Evolutionary conservation across 306 rosid species (phyloP).

Genomic region (Acacia melanoxylon): DNA sequence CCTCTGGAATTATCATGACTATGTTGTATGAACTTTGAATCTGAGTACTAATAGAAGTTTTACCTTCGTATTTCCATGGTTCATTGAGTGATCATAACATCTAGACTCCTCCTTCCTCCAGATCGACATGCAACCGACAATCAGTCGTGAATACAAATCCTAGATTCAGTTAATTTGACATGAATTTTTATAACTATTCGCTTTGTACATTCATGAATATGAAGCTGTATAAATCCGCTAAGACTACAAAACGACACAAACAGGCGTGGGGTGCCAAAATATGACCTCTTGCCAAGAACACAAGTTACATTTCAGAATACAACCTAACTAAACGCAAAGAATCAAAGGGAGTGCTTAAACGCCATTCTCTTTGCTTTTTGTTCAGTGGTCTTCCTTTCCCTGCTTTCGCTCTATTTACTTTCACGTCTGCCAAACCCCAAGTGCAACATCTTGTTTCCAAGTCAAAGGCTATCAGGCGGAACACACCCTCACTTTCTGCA

Average conservation of each 20-base stretch:
- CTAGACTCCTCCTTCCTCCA: background rate
- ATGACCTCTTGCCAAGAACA: background rate
- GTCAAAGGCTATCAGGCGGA: constrained; percentile 77
- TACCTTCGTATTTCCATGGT: too few relatives aligned
- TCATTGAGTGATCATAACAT: too few relatives aligned
- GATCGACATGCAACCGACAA: background rate
- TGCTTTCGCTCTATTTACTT: constrained; percentile 75
- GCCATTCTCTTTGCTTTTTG: constrained; percentile 90
- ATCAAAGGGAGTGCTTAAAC: constrained; percentile 68
- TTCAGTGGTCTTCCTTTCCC: constrained; percentile 95
- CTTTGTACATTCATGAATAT: constrained; percentile 13
- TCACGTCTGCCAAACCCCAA: constrained; percentile 89
- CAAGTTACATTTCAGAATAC: constrained; percentile 58
- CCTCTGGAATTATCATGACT: too few relatives aligned
- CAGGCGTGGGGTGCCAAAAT: constrained; percentile 8
- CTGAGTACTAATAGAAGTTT: too few relatives aligned
- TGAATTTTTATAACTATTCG: background rate
- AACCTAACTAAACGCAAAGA: constrained; percentile 73
- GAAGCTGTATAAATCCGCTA: background rate
- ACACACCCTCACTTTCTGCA: constrained; percentile 76
- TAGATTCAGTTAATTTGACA: background rate
- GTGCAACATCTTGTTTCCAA: constrained; percentile 70
- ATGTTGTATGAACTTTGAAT: too few relatives aligned
- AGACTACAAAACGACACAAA: background rate
- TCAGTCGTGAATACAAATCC: background rate